A percentile compares a stretch with the other conserved stretches of the same genome.
These are phyloP conservation scores for Parachaetomium inaequale DNA, from an alignment of 495 filamentous ascomycete genomes.

Conservation along the genomic window DNA sequence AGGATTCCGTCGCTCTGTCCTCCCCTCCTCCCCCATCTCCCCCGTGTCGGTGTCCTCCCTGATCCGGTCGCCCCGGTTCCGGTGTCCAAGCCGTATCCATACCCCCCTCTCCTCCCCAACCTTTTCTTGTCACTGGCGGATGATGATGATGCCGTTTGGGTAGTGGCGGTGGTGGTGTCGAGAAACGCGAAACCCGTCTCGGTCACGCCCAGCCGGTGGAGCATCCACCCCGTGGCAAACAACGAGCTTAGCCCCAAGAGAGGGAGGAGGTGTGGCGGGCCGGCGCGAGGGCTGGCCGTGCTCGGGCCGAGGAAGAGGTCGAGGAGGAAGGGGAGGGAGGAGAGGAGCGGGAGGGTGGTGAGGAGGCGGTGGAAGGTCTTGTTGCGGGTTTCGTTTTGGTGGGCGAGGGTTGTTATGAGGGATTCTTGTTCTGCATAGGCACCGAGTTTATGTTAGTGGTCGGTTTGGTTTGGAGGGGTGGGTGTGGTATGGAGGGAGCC, in stretches of 20 bases:
- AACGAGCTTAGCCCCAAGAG: slow-evolving; percentile 60
- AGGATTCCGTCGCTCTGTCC: background rate
- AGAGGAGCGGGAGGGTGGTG: slow-evolving; percentile 23
- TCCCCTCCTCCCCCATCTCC: background rate
- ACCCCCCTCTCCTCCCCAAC: background rate
- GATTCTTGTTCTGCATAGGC: slow-evolving; percentile 61
- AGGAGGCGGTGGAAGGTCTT: slow-evolving; percentile 48
- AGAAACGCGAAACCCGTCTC: slow-evolving; percentile 37
- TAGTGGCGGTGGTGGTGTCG: slow-evolving; percentile 20
- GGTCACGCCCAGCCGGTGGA: slow-evolving; percentile 41
- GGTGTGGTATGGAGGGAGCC: slow-evolving; percentile 5
- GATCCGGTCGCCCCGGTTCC: background rate
- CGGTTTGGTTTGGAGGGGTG: background rate
- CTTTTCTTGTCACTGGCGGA: too few relatives aligned
- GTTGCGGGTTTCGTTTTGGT: slow-evolving; percentile 57
- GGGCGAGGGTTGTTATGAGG: slow-evolving; percentile 56
- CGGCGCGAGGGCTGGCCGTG: slow-evolving; percentile 19
- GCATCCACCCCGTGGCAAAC: slow-evolving; percentile 51
- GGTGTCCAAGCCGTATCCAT: background rate
- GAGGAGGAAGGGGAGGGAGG: slow-evolving; percentile 10
- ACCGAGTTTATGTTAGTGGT: background rate
- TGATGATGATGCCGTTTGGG: too few relatives aligned
- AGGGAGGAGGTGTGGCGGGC: slow-evolving; percentile 42
- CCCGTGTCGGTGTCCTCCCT: background rate
- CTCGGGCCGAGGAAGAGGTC: slow-evolving; percentile 44